These are phyloP conservation scores for Aureobasidium zeae DNA, from an alignment of 2,329 filamentous ascomycete genomes.

Conservation along the genomic window DNA sequence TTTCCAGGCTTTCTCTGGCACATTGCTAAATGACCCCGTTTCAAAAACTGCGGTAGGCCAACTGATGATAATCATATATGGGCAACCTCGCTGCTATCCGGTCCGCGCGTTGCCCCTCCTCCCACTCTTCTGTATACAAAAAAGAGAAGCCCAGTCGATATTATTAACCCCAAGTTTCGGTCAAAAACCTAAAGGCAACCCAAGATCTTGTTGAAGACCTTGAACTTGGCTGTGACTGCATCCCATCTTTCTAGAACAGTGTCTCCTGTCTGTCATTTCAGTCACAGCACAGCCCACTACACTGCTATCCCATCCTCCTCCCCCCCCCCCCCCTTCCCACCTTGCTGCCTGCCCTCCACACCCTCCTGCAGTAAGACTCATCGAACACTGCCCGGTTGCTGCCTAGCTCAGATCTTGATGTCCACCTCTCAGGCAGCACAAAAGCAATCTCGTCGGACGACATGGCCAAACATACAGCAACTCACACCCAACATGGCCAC, in stretches of 20 bases:
- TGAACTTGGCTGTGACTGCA: too few species aligned
- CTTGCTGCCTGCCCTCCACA: constrained; percentile 9
- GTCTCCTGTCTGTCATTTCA: constrained; percentile 14
- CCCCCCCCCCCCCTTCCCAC: background rate
- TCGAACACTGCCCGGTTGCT: constrained; percentile 6
- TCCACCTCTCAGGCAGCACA: constrained; percentile 15
- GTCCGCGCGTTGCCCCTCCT: constrained; percentile 12
- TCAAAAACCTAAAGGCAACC: too few species aligned
- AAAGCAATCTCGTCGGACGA: constrained; percentile 17
- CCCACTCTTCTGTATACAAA: constrained; percentile 4
- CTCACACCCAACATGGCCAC: constrained; percentile 16
- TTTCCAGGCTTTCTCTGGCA: constrained; percentile 9
- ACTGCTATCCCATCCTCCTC: background rate
- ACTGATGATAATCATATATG: constrained; percentile 12
- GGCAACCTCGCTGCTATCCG: background rate
- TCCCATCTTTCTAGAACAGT: too few species aligned
- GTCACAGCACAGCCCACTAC: constrained; percentile 14
- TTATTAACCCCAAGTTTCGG: too few species aligned
- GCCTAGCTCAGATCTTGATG: constrained; percentile 15
- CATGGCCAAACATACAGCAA: constrained; percentile 18
- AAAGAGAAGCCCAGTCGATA: too few species aligned
- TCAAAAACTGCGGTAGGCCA: constrained; percentile 5
- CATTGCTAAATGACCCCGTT: constrained; percentile 15
- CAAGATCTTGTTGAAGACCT: too few species aligned
- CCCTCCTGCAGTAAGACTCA: too few species aligned